phyloP scores from a whole-genome alignment of 139 green algal species.

The Parachlorella kessleri region DNA sequence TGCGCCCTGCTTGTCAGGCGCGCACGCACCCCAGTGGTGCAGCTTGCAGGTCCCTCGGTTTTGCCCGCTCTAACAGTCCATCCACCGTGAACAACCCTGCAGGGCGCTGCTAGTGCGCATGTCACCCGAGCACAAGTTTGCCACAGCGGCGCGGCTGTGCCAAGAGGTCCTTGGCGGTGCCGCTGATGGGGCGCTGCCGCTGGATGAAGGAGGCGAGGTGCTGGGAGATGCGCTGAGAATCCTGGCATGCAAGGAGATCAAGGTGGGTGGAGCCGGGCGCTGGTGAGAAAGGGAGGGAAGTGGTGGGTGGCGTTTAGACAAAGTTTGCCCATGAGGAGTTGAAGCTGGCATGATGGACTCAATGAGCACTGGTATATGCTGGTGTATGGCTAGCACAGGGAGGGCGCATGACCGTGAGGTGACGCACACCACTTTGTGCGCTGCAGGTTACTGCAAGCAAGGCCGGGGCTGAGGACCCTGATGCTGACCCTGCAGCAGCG shows the following conservation, averaged over 20 bases:
- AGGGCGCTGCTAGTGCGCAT: slow-evolving; percentile 76
- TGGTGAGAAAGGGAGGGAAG: background rate
- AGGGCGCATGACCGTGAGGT: too few species aligned
- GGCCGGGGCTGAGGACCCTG: slow-evolving; percentile 39
- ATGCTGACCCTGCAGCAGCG: slow-evolving; percentile 28
- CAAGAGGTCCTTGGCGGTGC: slow-evolving; percentile 70
- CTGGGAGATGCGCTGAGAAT: slow-evolving; percentile 77
- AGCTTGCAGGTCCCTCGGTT: too few species aligned
- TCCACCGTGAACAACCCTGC: too few species aligned
- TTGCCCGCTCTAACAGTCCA: too few species aligned
- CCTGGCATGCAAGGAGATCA: slow-evolving; percentile 75
- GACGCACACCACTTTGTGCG: too few species aligned
- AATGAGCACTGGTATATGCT: too few species aligned
- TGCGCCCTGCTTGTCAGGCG: too few species aligned
- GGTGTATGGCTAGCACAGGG: too few species aligned
- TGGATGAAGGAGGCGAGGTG: slow-evolving; percentile 70
- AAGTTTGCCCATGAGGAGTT: too few species aligned
- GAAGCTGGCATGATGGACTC: too few species aligned
- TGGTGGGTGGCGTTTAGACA: too few species aligned
- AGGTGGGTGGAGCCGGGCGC: slow-evolving; percentile 39
- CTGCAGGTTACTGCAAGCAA: slow-evolving; percentile 24
- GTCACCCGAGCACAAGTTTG: slow-evolving; percentile 84
- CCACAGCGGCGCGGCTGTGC: slow-evolving; percentile 66
- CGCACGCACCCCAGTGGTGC: too few species aligned
- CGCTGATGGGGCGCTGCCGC: slow-evolving; percentile 72